Percentiles rank a stretch among this genome's conserved stretches.
These are phyloP conservation scores for Exophiala sideris DNA, from an alignment of 2,329 filamentous ascomycete species.

Conservation along the genomic window DNA sequence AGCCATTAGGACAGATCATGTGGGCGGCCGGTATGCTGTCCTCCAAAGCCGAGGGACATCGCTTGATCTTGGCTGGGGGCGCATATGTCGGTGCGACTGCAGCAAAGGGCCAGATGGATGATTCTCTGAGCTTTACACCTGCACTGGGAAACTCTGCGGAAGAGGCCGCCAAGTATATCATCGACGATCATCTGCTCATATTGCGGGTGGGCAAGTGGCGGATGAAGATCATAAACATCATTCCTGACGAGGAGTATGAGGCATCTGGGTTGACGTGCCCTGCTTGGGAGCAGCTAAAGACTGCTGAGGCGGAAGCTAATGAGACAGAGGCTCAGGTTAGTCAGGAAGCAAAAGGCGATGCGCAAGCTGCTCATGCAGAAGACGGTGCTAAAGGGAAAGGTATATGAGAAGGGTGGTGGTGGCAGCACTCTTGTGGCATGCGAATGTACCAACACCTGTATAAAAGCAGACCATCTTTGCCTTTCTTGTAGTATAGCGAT, in stretches of 20 bases:
- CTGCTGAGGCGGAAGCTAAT: neutral
- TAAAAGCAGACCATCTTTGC: neutral
- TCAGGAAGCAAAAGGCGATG: neutral
- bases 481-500: neutral
- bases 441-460: neutral
- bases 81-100: conserved; percentile 49
- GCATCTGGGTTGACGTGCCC: conserved; percentile 45
- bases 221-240: conserved; percentile 54
- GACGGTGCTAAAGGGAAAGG: too few relatives aligned
- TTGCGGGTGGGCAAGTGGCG: conserved; percentile 60
- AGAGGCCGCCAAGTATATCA: conserved; percentile 48
- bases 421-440: neutral
- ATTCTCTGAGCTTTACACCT: conserved; percentile 49
- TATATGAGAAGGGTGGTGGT: too few relatives aligned
- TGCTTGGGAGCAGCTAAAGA: conserved; percentile 45
- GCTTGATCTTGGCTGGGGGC: conserved; percentile 48
- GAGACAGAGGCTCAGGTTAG: neutral
- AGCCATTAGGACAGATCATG: conserved; percentile 49
- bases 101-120: conserved; percentile 39
- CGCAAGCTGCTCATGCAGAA: neutral
- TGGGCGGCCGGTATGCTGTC: conserved; percentile 51
- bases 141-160: conserved; percentile 37
- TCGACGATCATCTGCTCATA: conserved; percentile 52
- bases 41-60: conserved; percentile 51
- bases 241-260: conserved; percentile 54